A percentile compares a stretch with the other conserved stretches of the same genome.
These are phyloP conservation scores for Phytophthora pini DNA, from an alignment of 352 stramenopile species.

Conservation along the genomic window DNA sequence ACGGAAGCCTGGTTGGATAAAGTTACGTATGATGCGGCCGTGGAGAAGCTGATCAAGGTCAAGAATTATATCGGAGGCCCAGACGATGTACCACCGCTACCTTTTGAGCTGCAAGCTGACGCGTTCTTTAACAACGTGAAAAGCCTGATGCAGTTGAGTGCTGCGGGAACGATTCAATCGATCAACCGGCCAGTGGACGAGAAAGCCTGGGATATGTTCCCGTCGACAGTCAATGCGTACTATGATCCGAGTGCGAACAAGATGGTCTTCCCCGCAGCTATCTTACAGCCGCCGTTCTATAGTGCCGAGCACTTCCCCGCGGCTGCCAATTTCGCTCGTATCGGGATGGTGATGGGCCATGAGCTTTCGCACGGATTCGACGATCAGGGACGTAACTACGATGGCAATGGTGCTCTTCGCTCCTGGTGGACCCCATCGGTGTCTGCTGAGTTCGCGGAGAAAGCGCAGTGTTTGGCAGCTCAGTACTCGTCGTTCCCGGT, in stretches of 20 bases:
- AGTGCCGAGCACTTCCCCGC: constrained; percentile 77
- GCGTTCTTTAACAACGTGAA: constrained; percentile 67
- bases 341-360: constrained; percentile 94
- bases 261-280: constrained; percentile 94
- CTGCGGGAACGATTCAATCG: constrained; percentile 32
- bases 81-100: constrained; percentile 49
- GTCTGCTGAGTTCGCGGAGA: constrained; percentile 52
- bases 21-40: constrained; percentile 73
- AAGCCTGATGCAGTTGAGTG: constrained; percentile 44
- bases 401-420: constrained; percentile 84
- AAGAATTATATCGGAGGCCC: constrained; percentile 78
- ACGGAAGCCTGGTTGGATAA: constrained; percentile 91
- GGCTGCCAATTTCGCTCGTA: constrained; percentile 93
- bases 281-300: constrained; percentile 89
- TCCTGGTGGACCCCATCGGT: constrained; percentile 91
- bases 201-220: constrained; percentile 88
- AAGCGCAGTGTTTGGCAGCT: constrained; percentile 58
- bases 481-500: constrained; percentile 74
- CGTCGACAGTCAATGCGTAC: constrained; percentile 93
- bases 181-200: constrained; percentile 60
- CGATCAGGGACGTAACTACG: constrained; percentile 91
- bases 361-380: constrained; percentile 96
- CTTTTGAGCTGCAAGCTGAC: constrained; percentile 56
- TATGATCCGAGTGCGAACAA: constrained; percentile 79
- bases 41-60: constrained; percentile 92